Percentiles rank a stretch among this genome's conserved stretches.
Evolutionary conservation across 2,329 filamentous ascomycete species (phyloP).

Genomic region (Ceratocystis smalleyi): DNA sequence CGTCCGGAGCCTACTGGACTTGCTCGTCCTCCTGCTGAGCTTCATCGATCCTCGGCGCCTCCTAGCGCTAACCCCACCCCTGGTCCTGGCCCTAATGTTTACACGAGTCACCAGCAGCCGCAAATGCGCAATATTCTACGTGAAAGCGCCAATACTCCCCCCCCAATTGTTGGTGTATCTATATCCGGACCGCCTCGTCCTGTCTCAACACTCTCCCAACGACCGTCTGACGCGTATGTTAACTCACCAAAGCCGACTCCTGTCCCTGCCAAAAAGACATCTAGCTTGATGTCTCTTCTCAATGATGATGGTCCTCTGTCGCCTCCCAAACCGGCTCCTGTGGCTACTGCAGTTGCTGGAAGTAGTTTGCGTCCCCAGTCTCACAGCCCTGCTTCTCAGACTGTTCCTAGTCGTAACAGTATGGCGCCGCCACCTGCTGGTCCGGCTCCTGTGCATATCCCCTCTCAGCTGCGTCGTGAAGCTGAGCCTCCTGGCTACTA

Average conservation of each 20-base stretch:
- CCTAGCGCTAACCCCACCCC: neutral
- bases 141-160: constrained; percentile 1
- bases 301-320: constrained; percentile 41
- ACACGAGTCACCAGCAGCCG: neutral
- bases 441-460: constrained; percentile 23
- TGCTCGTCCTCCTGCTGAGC: neutral
- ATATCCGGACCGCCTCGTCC: neutral
- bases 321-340: constrained; percentile 28
- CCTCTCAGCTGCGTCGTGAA: constrained; percentile 34
- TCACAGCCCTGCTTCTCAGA: constrained; percentile 21
- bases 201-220: constrained; percentile 6
- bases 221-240: constrained; percentile 6
- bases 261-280: constrained; percentile 38
- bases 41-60: neutral
- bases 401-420: constrained; percentile 27
- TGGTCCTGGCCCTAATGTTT: neutral
- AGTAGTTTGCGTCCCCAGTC: constrained; percentile 32
- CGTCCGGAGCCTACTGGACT: neutral
- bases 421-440: constrained; percentile 24
- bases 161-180: neutral
- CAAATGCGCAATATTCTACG: constrained; percentile 11
- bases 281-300: constrained; percentile 46
- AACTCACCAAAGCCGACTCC: constrained; percentile 19
- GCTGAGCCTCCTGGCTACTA: constrained; percentile 31
- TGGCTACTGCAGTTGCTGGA: constrained; percentile 35